A percentile compares a stretch with the other conserved stretches of the same genome.
phyloP scores from a whole-genome alignment of 2,329 filamentous ascomycete species.

The Myriosclerotinia duriaeana region DNA sequence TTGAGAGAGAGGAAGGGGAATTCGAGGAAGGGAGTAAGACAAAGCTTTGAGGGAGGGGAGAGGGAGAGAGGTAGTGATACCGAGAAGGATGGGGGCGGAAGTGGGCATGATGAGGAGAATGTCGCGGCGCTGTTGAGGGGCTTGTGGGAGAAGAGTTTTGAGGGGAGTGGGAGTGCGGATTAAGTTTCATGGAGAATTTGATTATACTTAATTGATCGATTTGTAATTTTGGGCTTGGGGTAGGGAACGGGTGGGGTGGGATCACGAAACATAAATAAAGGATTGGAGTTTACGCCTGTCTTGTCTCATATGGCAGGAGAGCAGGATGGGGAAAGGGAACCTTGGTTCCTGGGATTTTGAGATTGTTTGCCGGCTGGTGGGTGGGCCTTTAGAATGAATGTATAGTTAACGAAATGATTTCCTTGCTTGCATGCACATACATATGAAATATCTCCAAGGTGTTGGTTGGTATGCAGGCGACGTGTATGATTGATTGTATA shows the following conservation, averaged over 20 bases:
- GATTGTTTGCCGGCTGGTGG: neutral
- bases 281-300: constrained; percentile 1
- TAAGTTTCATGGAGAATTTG: constrained; percentile 25
- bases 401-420: constrained; percentile 2
- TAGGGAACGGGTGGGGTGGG: neutral
- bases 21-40: constrained; percentile 41
- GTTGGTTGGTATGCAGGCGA: no score
- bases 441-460: neutral
- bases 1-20: constrained; percentile 19
- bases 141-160: constrained; percentile 61
- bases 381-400: neutral
- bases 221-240: neutral
- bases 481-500: no score
- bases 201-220: neutral
- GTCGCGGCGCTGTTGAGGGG: constrained; percentile 54
- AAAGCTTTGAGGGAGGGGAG: constrained; percentile 43
- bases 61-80: constrained; percentile 33
- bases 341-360: neutral
- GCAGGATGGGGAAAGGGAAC: neutral
- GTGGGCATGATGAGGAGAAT: constrained; percentile 42
- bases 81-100: constrained; percentile 22
- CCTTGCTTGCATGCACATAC: neutral
- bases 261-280: neutral
- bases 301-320: neutral
- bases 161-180: constrained; percentile 51